Conservation (phyloP, 164 flowering plant genomes). For the Stephania cephalantha region DNA sequence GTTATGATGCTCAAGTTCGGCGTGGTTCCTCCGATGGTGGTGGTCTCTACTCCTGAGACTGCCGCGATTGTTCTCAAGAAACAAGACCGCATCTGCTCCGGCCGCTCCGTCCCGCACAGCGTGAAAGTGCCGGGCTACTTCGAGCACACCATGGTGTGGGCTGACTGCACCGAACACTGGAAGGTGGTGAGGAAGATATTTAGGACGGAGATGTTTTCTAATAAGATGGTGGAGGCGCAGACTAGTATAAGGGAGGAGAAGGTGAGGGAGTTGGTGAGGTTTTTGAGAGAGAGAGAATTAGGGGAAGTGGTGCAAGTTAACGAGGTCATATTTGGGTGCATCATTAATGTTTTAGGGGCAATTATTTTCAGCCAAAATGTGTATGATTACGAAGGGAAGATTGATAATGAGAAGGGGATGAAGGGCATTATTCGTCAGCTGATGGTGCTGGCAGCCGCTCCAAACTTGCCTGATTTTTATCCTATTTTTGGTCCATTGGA, state of each 20-base stretch:
- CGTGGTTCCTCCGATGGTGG: too few relatives aligned
- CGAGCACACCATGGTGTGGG: too few relatives aligned
- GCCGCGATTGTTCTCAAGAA: too few relatives aligned
- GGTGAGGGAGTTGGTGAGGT: conserved; percentile 22
- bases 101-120: too few relatives aligned
- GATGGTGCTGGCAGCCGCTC: conserved; percentile 11
- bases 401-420: conserved; percentile 12
- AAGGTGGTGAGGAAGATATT: too few relatives aligned
- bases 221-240: too few relatives aligned
- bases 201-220: too few relatives aligned
- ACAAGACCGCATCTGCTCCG: too few relatives aligned
- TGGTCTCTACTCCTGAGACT: too few relatives aligned
- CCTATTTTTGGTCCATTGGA: conserved; percentile 27
- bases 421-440: conserved; percentile 12
- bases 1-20: too few relatives aligned
- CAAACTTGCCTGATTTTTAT: conserved; percentile 31
- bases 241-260: conserved; percentile 22
- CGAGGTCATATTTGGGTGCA: conserved; percentile 19
- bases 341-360: conserved; percentile 20
- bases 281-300: conserved; percentile 10
- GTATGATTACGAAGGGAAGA: conserved; percentile 11
- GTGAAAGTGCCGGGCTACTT: too few relatives aligned
- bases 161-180: too few relatives aligned
- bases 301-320: conserved; percentile 20
- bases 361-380: conserved; percentile 7